A percentile compares a stretch with the other conserved stretches of the same genome.
These are phyloP conservation scores for Xerocomus cyaneibrunnescens DNA, from an alignment of 1,284 basidiomycete genomes.

Conservation along the genomic window DNA sequence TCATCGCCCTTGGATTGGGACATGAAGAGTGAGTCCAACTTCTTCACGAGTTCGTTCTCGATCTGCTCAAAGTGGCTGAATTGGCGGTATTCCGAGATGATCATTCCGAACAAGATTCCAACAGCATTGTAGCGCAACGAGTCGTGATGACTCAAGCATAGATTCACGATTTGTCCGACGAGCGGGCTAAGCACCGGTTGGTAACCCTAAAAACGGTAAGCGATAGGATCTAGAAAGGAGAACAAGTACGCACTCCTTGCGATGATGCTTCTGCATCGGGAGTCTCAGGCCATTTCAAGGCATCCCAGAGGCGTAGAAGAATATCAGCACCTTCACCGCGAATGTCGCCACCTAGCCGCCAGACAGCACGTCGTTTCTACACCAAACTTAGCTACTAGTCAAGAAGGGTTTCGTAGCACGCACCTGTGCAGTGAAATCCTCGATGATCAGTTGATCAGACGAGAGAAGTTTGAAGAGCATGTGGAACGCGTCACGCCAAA, in stretches of 20 bases:
- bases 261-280: constrained; percentile 54
- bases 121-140: constrained; percentile 89
- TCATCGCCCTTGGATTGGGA: constrained; percentile 89
- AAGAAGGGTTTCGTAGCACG: constrained; percentile 14
- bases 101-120: constrained; percentile 94
- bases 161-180: constrained; percentile 87
- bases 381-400: constrained; percentile 18
- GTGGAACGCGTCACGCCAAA: constrained; percentile 84
- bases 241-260: constrained; percentile 54
- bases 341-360: constrained; percentile 94
- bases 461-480: constrained; percentile 85
- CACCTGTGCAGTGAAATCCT: constrained; percentile 91
- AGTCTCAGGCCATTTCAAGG: constrained; percentile 75
- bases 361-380: constrained; percentile 91
- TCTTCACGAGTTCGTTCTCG: constrained; percentile 93
- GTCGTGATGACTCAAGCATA: constrained; percentile 95
- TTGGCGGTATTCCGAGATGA: constrained; percentile 87
- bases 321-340: constrained; percentile 91
- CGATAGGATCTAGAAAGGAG: background rate
- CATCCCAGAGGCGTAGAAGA: constrained; percentile 83
- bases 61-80: constrained; percentile 82
- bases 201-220: constrained; percentile 59
- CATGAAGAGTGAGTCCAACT: constrained; percentile 91
- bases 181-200: constrained; percentile 83
- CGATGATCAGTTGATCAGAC: constrained; percentile 90